These are phyloP conservation scores for Laguncularia racemosa DNA, from an alignment of 345 rosid genomes.

Conservation along the genomic window DNA sequence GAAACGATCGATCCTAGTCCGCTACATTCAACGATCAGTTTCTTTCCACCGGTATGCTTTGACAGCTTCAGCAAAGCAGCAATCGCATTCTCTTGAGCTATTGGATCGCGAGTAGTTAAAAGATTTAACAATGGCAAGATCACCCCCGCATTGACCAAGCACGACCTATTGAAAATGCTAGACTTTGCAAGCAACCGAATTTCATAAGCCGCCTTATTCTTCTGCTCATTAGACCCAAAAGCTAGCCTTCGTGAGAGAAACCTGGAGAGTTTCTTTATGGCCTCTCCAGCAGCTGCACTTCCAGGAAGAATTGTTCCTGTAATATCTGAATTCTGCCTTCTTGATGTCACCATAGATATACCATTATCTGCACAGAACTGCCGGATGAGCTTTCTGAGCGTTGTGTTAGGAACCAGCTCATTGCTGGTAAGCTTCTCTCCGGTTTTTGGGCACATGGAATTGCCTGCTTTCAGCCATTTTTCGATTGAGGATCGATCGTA, in stretches of 20 bases:
- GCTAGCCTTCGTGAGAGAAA: conserved; percentile 46
- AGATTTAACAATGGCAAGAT: conserved; percentile 46
- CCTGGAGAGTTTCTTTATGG: conserved; percentile 36
- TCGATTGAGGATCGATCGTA: conserved; percentile 79
- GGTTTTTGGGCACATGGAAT: conserved; percentile 69
- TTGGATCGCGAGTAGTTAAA: conserved; percentile 19
- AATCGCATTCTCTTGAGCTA: conserved; percentile 46
- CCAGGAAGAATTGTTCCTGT: conserved; percentile 38
- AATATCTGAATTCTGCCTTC: conserved; percentile 28
- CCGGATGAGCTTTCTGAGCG: conserved; percentile 49
- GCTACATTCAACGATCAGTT: conserved; percentile 37
- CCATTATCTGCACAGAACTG: conserved; percentile 46
- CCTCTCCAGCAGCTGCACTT: conserved; percentile 44
- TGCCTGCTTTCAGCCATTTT: conserved; percentile 76
- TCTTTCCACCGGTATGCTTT: conserved; percentile 51
- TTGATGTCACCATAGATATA: conserved; percentile 26
- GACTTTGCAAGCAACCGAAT: conserved; percentile 58
- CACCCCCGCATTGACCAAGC: conserved; percentile 56
- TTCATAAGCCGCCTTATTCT: conserved; percentile 57
- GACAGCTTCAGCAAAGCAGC: conserved; percentile 68
- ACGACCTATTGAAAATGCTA: conserved; percentile 46
- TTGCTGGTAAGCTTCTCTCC: conserved; percentile 48
- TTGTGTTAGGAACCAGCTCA: conserved; percentile 50
- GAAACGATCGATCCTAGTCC: conserved; percentile 41
- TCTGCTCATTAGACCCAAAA: conserved; percentile 43